Evolutionary conservation across 2,329 filamentous ascomycete species (phyloP).

Genomic region (Fusarium ramigenum): DNA sequence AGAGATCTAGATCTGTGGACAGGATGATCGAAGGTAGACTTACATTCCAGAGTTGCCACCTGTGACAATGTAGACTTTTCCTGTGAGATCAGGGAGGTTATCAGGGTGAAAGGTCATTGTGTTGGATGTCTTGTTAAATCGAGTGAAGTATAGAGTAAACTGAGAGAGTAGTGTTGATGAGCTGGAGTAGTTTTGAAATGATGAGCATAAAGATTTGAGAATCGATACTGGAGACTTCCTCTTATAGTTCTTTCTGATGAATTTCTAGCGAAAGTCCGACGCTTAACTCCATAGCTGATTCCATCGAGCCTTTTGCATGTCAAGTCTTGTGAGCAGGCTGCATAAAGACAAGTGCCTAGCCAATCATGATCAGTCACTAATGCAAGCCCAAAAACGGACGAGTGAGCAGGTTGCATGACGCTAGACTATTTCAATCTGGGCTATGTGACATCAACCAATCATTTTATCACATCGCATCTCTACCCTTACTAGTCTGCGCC

Average conservation of each 20-base stretch:
- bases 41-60: slow-evolving; percentile 24
- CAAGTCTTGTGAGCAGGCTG: slow-evolving; percentile 6
- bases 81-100: slow-evolving; percentile 2
- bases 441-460: neutral
- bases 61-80: slow-evolving; percentile 21
- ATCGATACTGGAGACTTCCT: rapidly evolving
- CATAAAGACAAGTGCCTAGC: neutral
- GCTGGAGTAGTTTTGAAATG: neutral
- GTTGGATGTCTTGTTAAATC: neutral
- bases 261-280: neutral
- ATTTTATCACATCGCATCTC: neutral
- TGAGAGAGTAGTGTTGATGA: neutral
- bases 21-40: rapidly evolving
- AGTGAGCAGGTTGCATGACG: slow-evolving; percentile 28
- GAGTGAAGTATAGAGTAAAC: neutral
- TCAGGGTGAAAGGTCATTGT: slow-evolving; percentile 21
- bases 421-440: neutral
- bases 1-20: rapidly evolving
- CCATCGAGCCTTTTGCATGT: neutral
- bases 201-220: too few relatives aligned
- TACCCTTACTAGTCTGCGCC: slow-evolving; percentile 12
- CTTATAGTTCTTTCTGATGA: neutral
- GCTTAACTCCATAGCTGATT: neutral
- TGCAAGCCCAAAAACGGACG: too few relatives aligned
- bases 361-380: neutral